Conservation (phyloP, 768 basidiomycete genomes). For the Russula olivacea region DNA sequence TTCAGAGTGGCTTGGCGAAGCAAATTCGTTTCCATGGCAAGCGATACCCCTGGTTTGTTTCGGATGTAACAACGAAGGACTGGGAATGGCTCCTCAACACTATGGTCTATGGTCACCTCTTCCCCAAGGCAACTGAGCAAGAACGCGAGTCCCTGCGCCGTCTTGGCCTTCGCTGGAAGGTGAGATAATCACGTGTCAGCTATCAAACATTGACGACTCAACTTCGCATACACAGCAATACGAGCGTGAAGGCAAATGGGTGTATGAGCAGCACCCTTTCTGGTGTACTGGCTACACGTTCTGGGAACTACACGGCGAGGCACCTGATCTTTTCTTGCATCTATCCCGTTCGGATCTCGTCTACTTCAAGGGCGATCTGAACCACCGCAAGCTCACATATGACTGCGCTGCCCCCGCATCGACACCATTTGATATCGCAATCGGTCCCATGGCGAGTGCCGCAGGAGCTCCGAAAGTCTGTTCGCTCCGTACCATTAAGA, state of each 20-base stretch:
- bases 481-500: constrained; percentile 89
- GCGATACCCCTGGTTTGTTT: constrained; percentile 92
- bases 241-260: constrained; percentile 87
- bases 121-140: constrained; percentile 72
- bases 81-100: constrained; percentile 90
- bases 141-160: constrained; percentile 77
- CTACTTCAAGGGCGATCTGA: constrained; percentile 90
- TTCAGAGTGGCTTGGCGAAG: constrained; percentile 81
- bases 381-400: constrained; percentile 86
- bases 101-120: constrained; percentile 88
- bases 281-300: constrained; percentile 97
- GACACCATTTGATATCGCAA: constrained; percentile 85
- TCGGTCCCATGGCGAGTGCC: constrained; percentile 86
- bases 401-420: constrained; percentile 82
- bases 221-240: constrained; percentile 56
- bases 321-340: constrained; percentile 88
- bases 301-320: constrained; percentile 80
- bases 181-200: constrained; percentile 27
- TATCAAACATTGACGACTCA: neutral
- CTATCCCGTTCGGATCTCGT: constrained; percentile 87
- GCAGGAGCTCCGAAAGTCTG: constrained; percentile 84
- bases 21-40: constrained; percentile 94
- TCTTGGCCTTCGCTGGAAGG: constrained; percentile 89
- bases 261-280: constrained; percentile 91
- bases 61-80: constrained; percentile 88